Base-by-base conservation (phyloP, 106 monocot genomes). In the Apostasia shenzhenica region DNA sequence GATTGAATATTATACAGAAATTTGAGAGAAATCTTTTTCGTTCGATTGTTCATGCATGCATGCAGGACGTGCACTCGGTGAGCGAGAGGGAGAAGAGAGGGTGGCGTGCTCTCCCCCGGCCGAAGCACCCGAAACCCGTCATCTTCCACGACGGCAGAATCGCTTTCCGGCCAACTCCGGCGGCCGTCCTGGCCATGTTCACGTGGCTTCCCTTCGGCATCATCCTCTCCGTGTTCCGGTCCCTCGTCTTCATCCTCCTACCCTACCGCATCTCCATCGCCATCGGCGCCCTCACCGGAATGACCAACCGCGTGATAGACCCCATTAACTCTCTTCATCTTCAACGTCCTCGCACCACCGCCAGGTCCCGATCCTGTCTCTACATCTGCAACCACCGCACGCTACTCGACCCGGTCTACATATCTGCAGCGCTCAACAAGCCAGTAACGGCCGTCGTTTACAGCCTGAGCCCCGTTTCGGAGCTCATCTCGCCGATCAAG, bases 381-480 rank as follows among this genome's bases (percentile, higher is more conserved):
- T 93, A 77, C 54, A 81, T 82, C 13, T 89, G 86, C 89, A 93
- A 89, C 73, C 93, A 93, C 67, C 70, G 89, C 2, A 93, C 93
- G 42, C 80, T 89, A 12, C 49, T 89, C 2, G 93, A 93, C 45
- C 84, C 89, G 0, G 7, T 93, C 41, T 86, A 82, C 81, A 68
- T 89, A 38, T 74, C 86, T 11, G 79, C 61, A 0, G 72, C 55
- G 1, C 78, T 89, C n/a, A 68, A 74, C 59, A 72, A 59, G 49
- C 55, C 41, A 6, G 74, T 83, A 5, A 73, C 77, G 0, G 81
- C 89, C 0, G 75, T 84, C 10, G 73, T 74, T 0, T 93, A 93
- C 79, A 86, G 86, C 63, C 8, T 89, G 47, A 93, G 86, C 70
- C 66, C 53, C 0, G 1, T 89, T 9, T 71, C 77, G 1, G 86